Conservation (phyloP, 805 yeast genomes). For the Limtongia smithiae region DNA sequence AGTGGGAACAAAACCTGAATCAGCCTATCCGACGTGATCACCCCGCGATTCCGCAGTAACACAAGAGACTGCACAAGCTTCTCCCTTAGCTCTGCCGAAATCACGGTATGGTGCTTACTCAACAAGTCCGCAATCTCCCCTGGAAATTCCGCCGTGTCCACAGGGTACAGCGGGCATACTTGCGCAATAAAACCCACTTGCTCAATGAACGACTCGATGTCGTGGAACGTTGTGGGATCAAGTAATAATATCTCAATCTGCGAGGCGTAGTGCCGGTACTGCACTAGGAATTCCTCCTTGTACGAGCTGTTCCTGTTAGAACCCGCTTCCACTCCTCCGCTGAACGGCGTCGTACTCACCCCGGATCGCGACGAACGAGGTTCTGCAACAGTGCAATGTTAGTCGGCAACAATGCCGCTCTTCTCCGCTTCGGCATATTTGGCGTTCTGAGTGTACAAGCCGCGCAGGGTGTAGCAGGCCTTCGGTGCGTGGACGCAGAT, state of each 20-base stretch:
- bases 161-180: constrained; percentile 84
- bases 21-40: constrained; percentile 71
- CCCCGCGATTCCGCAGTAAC: constrained; percentile 82
- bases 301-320: constrained; percentile 50
- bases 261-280: constrained; percentile 88
- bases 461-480: no score
- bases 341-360: constrained; percentile 30
- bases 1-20: constrained; percentile 88
- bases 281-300: constrained; percentile 88
- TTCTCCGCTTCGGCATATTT: constrained; percentile 75
- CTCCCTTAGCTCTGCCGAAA: constrained; percentile 82
- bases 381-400: constrained; percentile 90
- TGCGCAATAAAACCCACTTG: constrained; percentile 88
- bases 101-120: constrained; percentile 69
- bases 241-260: constrained; percentile 79
- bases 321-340: not conserved
- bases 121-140: constrained; percentile 69
- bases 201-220: constrained; percentile 69
- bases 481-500: no score
- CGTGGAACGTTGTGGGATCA: constrained; percentile 59
- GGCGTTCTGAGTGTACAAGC: no score
- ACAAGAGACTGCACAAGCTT: constrained; percentile 85
- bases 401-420: constrained; percentile 90
- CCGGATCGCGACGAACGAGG: constrained; percentile 89
- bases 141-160: constrained; percentile 82